Evolutionary conservation across 306 rosid species (phyloP).

Genomic region (Quercus dentata): DNA sequence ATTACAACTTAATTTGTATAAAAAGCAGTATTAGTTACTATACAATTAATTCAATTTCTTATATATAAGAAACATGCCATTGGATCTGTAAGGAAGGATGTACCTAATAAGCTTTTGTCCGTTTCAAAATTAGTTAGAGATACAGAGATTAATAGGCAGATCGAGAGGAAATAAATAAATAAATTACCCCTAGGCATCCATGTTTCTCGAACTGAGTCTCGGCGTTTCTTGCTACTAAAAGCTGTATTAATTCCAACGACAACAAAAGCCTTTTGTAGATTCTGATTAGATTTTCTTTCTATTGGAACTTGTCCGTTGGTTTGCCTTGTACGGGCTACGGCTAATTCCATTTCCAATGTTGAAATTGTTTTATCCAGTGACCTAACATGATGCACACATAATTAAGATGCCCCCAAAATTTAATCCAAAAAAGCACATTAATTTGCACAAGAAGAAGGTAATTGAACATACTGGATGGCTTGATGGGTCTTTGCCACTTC

Average conservation of each 20-base stretch:
- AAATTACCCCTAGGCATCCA: conserved; percentile 75
- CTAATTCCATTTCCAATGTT: conserved; percentile 65
- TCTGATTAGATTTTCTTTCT: conserved; percentile 14
- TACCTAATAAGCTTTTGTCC: too few species aligned
- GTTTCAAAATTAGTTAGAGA: background rate
- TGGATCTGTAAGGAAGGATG: too few species aligned
- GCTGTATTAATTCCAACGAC: conserved; percentile 91
- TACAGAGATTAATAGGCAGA: background rate
- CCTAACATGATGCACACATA: conserved; percentile 30
- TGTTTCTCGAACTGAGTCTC: conserved; percentile 71
- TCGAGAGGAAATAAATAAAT: too few species aligned
- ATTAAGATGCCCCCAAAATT: background rate
- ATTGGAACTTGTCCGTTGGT: conserved; percentile 15
- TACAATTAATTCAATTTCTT: too few species aligned
- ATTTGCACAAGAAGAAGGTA: background rate
- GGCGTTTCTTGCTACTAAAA: conserved; percentile 74
- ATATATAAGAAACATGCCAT: too few species aligned
- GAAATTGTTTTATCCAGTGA: conserved; percentile 74
- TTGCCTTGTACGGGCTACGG: conserved; percentile 46
- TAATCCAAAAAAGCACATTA: background rate
- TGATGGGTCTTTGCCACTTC: conserved; percentile 78
- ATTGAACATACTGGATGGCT: conserved; percentile 57
- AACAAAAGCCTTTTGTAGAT: conserved; percentile 61
- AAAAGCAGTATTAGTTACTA: too few species aligned
- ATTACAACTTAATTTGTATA: too few species aligned